Percentiles rank a stretch among this genome's conserved stretches.
phyloP scores from a whole-genome alignment of 2,329 filamentous ascomycete species.

The Rutstroemia sp. region DNA sequence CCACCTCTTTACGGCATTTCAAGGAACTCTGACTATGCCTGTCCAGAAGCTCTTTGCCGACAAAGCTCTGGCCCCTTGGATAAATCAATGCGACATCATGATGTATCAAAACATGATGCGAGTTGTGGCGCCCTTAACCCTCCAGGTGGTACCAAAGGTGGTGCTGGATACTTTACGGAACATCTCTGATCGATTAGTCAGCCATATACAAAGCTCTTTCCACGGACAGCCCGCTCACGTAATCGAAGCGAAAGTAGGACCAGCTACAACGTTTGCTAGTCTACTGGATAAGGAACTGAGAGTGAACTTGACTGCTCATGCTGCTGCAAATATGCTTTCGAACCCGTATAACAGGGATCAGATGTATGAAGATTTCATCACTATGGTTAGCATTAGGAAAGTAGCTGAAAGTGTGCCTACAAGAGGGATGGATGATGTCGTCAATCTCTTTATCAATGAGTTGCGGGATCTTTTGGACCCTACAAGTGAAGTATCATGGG shows the following conservation, averaged over 20 bases:
- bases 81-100: constrained; percentile 89
- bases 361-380: constrained; percentile 92
- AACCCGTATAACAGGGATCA: constrained; percentile 84
- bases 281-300: constrained; percentile 80
- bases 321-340: constrained; percentile 85
- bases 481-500: constrained; percentile 51
- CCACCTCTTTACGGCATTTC: constrained; percentile 88
- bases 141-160: constrained; percentile 83
- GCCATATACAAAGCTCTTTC: constrained; percentile 79
- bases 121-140: constrained; percentile 78
- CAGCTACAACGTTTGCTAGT: constrained; percentile 81
- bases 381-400: constrained; percentile 54
- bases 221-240: constrained; percentile 80
- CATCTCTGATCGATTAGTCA: constrained; percentile 74
- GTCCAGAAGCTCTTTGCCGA: constrained; percentile 88
- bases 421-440: constrained; percentile 58
- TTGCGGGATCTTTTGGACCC: constrained; percentile 66
- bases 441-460: constrained; percentile 55
- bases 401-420: constrained; percentile 56
- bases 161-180: constrained; percentile 82
- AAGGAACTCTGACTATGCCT: constrained; percentile 92
- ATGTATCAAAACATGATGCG: constrained; percentile 97
- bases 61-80: constrained; percentile 78
- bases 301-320: constrained; percentile 89
- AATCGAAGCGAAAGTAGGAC: constrained; percentile 76